These are phyloP conservation scores for Zelonia costaricensis DNA, from an alignment of 208 protist species.

Conservation along the genomic window DNA sequence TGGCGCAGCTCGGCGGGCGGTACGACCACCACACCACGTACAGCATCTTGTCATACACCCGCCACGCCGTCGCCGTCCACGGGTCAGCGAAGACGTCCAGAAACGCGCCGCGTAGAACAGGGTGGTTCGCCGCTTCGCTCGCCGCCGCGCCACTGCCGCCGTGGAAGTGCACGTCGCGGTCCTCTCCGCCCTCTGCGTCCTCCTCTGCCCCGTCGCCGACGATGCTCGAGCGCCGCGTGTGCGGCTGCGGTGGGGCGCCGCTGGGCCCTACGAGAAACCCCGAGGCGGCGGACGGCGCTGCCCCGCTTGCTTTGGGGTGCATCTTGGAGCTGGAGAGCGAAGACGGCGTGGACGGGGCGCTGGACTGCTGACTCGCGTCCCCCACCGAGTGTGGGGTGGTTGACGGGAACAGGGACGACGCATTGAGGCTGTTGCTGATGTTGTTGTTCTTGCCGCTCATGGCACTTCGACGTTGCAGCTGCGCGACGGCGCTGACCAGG, in stretches of 20 bases:
- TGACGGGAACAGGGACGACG: no score
- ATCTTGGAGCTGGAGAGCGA: constrained; percentile 1
- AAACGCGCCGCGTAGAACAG: constrained; percentile 50
- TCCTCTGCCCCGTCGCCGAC: no score
- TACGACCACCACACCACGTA: constrained; percentile 87
- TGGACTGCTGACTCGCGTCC: constrained; percentile 14
- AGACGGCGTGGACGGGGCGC: constrained; percentile 7
- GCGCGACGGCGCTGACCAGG: constrained; percentile 28
- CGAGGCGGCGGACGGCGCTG: background rate
- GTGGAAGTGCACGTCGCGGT: no score
- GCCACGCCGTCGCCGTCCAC: constrained; percentile 44
- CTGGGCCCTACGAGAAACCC: no score
- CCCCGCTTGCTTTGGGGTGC: background rate
- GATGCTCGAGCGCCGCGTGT: no score
- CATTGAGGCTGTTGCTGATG: background rate
- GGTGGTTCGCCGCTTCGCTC: constrained; percentile 25
- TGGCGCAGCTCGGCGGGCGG: constrained; percentile 47
- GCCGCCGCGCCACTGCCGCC: background rate
- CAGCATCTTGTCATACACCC: constrained; percentile 77
- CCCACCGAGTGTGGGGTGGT: constrained; percentile 1
- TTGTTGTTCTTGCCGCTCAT: constrained; percentile 10
- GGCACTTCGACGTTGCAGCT: no score
- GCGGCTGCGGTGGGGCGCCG: no score
- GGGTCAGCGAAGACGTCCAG: constrained; percentile 70
- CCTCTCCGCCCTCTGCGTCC: no score